Conservation (phyloP, 148 eudicot species). For the Cornus kousa region DNA sequence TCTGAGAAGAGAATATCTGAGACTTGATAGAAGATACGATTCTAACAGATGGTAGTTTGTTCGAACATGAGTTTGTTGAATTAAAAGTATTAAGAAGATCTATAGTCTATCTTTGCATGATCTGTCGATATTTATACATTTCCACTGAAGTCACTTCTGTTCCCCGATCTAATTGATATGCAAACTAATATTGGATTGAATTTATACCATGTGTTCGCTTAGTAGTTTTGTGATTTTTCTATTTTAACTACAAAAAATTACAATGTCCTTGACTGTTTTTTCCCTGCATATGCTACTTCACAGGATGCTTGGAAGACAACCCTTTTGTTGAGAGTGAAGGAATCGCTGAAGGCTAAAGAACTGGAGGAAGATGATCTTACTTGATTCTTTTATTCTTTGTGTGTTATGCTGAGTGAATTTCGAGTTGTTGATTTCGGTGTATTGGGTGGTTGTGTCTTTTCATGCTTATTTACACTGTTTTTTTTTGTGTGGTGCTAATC, state of each 20-base stretch:
- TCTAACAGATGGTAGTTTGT: not conserved
- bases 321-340: conserved; percentile 88
- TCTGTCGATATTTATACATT: not conserved
- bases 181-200: not conserved
- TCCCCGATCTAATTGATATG: not conserved
- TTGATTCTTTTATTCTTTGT: conserved; percentile 6
- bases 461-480: not conserved
- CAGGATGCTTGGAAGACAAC: conserved; percentile 94
- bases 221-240: not conserved
- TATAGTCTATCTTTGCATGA: no score
- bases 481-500: conserved; percentile 6
- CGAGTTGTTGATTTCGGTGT: not conserved
- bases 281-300: not conserved
- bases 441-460: conserved; percentile 5
- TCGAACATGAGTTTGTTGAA: not conserved
- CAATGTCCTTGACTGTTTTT: not conserved
- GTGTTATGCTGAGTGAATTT: not conserved
- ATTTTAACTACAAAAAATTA: not conserved
- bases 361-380: conserved; percentile 88
- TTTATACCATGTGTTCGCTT: no score
- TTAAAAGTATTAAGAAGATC: not conserved
- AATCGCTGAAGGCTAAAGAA: conserved; percentile 73
- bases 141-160: not conserved
- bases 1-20: not conserved
- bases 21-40: not conserved